Conservation (phyloP, 768 basidiomycete species). For the Lentinula guzmanii region DNA sequence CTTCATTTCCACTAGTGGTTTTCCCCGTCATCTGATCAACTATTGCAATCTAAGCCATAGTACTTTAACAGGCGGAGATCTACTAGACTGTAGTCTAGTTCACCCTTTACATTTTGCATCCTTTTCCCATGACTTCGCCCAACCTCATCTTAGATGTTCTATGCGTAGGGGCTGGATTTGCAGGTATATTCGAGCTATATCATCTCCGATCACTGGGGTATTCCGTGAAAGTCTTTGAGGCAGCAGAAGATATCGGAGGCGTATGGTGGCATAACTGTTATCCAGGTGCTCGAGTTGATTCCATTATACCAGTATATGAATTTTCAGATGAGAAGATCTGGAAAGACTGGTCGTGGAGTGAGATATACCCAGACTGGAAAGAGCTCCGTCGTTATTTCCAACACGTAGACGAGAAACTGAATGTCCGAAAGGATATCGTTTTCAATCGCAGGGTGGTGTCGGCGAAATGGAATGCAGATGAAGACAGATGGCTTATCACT, state of each 20-base stretch:
- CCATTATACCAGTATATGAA: conserved; percentile 17
- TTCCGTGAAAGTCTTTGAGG: conserved; percentile 4
- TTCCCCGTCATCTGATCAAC: too few species aligned
- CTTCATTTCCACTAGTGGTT: too few species aligned
- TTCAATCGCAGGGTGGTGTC: conserved; percentile 16
- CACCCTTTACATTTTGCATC: too few species aligned
- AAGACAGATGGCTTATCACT: conserved; percentile 16
- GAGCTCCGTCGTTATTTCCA: conserved; percentile 18
- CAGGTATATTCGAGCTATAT: conserved; percentile 12
- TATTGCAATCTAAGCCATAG: too few species aligned
- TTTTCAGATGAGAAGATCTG: conserved; percentile 17
- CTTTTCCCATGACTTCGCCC: too few species aligned
- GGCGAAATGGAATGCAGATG: conserved; percentile 14
- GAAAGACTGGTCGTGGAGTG: conserved; percentile 16
- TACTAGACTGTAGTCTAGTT: too few species aligned
- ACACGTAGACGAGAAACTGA: conserved; percentile 18
- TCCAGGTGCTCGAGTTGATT: conserved; percentile 21
- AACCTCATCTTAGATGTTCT: conserved; percentile 11
- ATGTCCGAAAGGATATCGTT: conserved; percentile 16
- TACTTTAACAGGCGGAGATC: too few species aligned
- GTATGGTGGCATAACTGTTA: conserved; percentile 20
- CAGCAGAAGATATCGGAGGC: conserved; percentile 16
- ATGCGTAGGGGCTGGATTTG: conserved; percentile 20
- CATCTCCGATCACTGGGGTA: neutral
- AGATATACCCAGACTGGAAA: neutral